These are phyloP conservation scores for Dioscorea cayenensis DNA, from an alignment of 116 monocot genomes.

Conservation along the genomic window DNA sequence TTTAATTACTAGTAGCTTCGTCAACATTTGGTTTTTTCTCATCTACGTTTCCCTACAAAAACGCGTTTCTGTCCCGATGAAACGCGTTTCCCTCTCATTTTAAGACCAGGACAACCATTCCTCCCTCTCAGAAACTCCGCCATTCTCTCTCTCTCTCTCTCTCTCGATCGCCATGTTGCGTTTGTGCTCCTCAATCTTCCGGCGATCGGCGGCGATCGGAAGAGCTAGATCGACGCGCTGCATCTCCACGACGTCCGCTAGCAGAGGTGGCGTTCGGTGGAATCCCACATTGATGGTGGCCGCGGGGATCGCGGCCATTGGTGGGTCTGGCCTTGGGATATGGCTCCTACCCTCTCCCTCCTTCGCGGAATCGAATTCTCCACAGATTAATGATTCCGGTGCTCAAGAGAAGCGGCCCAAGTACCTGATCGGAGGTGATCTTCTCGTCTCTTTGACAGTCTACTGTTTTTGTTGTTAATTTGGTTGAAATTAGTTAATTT, in stretches of 20 bases:
- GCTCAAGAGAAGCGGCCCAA: slow-evolving; percentile 8
- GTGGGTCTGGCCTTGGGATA: slow-evolving; percentile 27
- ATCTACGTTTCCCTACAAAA: background rate
- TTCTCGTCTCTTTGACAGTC: background rate
- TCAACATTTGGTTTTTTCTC: too few relatives aligned
- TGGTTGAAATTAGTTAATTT: background rate
- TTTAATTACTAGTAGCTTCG: too few relatives aligned
- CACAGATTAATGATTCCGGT: background rate
- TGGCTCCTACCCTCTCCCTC: slow-evolving; percentile 15
- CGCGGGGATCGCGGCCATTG: slow-evolving; percentile 15
- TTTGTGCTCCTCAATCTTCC: background rate
- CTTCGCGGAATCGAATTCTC: background rate
- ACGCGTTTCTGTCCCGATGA: too few relatives aligned
- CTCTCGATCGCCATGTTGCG: slow-evolving; percentile 1
- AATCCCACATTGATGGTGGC: background rate
- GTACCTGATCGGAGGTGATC: slow-evolving; percentile 25
- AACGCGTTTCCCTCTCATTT: background rate
- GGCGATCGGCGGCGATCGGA: slow-evolving; percentile 6
- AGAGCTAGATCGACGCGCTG: background rate
- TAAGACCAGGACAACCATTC: background rate
- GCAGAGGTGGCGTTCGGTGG: background rate
- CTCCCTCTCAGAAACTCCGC: background rate
- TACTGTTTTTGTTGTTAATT: background rate
- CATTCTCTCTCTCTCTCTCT: background rate
- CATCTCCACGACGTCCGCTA: background rate